Percentiles rank a stretch among this genome's conserved stretches.
These are phyloP conservation scores for Colletotrichum tamarilloi DNA, from an alignment of 2,329 filamentous ascomycete genomes.

Conservation along the genomic window DNA sequence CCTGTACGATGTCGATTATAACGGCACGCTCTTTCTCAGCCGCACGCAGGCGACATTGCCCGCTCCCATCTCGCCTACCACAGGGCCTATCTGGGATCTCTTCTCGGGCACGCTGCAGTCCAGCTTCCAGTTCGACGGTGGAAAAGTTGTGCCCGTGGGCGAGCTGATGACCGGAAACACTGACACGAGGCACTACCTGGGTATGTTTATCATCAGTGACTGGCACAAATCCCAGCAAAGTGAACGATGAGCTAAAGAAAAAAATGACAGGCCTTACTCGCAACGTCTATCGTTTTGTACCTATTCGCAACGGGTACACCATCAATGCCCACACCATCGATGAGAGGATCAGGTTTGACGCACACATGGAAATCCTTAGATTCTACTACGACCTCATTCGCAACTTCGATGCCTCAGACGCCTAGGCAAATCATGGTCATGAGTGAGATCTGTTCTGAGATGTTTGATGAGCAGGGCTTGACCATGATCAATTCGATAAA, in stretches of 20 bases:
- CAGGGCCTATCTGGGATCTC: slow-evolving; percentile 21
- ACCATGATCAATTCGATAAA: neutral
- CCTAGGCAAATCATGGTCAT: neutral
- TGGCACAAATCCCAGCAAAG: too few species aligned
- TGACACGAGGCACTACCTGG: slow-evolving; percentile 31
- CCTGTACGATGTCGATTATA: slow-evolving; percentile 27
- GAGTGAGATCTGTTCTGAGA: too few species aligned
- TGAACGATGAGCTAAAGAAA: neutral
- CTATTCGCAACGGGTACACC: slow-evolving; percentile 3
- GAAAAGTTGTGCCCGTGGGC: slow-evolving; percentile 25
- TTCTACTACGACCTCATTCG: slow-evolving; percentile 33
- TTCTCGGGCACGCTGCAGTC: slow-evolving; percentile 31
- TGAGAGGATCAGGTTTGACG: slow-evolving; percentile 28
- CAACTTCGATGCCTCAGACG: slow-evolving; percentile 25
- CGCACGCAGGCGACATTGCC: slow-evolving; percentile 23
- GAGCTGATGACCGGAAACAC: slow-evolving; percentile 32
- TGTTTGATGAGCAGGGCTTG: neutral
- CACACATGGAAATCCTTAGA: slow-evolving; percentile 28
- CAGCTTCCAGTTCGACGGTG: slow-evolving; percentile 26
- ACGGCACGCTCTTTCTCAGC: slow-evolving; percentile 27
- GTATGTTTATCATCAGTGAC: neutral
- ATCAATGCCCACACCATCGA: slow-evolving; percentile 33
- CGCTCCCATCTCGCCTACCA: slow-evolving; percentile 25
- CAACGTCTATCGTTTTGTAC: slow-evolving; percentile 29
- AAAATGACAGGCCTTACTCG: slow-evolving; percentile 5